Base-by-base conservation (phyloP, 164 flowering plant species). In the Dillenia suffruticosa region DNA sequence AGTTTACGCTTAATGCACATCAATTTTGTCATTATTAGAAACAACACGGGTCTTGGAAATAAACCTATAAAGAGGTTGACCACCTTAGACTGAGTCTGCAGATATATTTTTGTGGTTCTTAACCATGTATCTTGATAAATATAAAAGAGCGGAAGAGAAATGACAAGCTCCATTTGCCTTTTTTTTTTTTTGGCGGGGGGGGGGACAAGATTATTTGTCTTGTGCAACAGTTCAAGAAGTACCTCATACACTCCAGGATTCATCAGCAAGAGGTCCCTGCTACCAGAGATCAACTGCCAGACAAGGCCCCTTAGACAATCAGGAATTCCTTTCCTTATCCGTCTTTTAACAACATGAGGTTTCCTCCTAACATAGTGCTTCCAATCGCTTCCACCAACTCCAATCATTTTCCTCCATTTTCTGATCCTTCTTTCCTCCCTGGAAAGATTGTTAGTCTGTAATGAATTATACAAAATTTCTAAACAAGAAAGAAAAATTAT, bases 321-420 rank as follows among this genome's bases (percentile, higher is more conserved):
- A 61, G 99, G 99, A 67, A 94, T 88, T 66, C 99, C 97, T 74
- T 89, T 94, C 64, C 97, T 79, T 59, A 89, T 84, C 43, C 96
- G 90, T 72, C 97, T 79, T 74, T 81, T 86, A 46, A 94, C 96
- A 52, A 91, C 95, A 68, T 84, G 85, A 44, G 96, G 93, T 76
- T 89, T 94, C 64, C 93, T 82, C 70, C 92, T 72, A 50, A 82
- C 83, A 72, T 87, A 94, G 71, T 86, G 92, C 81, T 94, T 94
- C 99, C 99, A 94, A 67, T 94, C 97, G 73, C 93, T 91, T 56
- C 99, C 96, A 59, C 99, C 96, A 58, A 81, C 84, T 44, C 96
- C 99, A 71, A 94, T 91, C 97, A 94, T 94, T 71, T 89, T 91
- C 77, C 99, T 80, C 97, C 97, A 94, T 78, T 94, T 94, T 61